phyloP scores from a whole-genome alignment of 2,329 filamentous ascomycete genomes.

The Aureobasidium melanogenum region DNA sequence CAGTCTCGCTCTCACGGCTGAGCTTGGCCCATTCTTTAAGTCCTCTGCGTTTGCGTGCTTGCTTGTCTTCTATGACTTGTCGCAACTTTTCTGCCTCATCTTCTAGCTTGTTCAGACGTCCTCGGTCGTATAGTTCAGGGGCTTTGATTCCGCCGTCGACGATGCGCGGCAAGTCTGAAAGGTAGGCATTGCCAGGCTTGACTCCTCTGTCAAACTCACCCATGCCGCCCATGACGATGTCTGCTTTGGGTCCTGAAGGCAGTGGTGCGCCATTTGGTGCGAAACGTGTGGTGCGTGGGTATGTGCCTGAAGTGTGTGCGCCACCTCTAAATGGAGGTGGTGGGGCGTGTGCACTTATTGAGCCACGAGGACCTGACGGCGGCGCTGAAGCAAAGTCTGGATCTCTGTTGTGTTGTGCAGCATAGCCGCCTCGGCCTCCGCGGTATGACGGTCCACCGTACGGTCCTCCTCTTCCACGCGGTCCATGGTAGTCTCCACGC shows the following conservation, averaged over 20 bases:
- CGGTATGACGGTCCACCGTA: slow-evolving; percentile 21
- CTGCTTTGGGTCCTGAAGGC: slow-evolving; percentile 12
- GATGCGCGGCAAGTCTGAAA: slow-evolving; percentile 36
- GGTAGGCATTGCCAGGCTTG: slow-evolving; percentile 21
- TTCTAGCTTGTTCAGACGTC: slow-evolving; percentile 36
- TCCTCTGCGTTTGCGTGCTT: slow-evolving; percentile 33
- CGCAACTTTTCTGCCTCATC: slow-evolving; percentile 39
- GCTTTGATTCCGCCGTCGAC: slow-evolving; percentile 36
- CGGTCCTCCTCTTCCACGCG: slow-evolving; percentile 13
- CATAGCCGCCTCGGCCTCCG: slow-evolving; percentile 21
- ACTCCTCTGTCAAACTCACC: background rate
- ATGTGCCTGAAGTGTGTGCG: slow-evolving; percentile 36
- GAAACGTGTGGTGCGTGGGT: slow-evolving; percentile 40
- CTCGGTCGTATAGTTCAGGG: slow-evolving; percentile 34
- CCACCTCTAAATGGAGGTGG: slow-evolving; percentile 33
- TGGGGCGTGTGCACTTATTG: slow-evolving; percentile 16
- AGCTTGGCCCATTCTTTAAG: slow-evolving; percentile 39
- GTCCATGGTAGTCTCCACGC: slow-evolving; percentile 16
- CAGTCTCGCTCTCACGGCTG: slow-evolving; percentile 35
- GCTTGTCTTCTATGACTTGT: slow-evolving; percentile 38
- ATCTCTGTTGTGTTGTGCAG: slow-evolving; percentile 13
- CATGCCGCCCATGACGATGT: background rate
- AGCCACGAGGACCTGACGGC: slow-evolving; percentile 25
- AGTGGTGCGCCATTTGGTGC: slow-evolving; percentile 17
- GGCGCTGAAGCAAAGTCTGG: slow-evolving; percentile 16